Conservation (phyloP, 1,284 basidiomycete species). For the Naganishia cerealis region DNA sequence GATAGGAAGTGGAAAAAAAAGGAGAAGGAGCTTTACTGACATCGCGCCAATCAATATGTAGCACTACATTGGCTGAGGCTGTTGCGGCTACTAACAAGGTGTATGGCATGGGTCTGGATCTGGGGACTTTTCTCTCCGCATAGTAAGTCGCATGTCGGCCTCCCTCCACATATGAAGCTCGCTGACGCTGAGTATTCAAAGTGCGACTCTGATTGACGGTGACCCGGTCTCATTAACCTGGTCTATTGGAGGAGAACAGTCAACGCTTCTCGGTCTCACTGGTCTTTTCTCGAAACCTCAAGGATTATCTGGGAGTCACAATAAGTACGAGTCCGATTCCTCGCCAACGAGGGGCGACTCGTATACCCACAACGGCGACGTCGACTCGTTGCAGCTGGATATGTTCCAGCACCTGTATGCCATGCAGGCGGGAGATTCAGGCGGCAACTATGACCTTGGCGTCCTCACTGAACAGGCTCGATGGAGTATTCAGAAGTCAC, state of each 20-base stretch:
- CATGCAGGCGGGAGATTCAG: conserved; percentile 22
- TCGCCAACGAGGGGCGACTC: conserved; percentile 19
- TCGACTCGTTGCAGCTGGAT: conserved; percentile 8
- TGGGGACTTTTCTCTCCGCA: conserved; percentile 26
- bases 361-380: conserved; percentile 15
- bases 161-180: neutral
- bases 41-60: neutral
- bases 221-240: conserved; percentile 12
- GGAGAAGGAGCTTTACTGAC: neutral
- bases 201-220: conserved; percentile 28
- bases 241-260: conserved; percentile 28
- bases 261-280: conserved; percentile 9
- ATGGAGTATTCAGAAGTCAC: conserved; percentile 27
- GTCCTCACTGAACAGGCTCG: conserved; percentile 26
- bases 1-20: neutral
- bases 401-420: conserved; percentile 28
- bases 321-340: conserved; percentile 30
- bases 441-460: conserved; percentile 29
- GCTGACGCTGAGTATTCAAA: neutral
- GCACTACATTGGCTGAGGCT: conserved; percentile 13
- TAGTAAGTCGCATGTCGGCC: neutral
- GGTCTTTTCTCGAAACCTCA: conserved; percentile 19
- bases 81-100: conserved; percentile 23
- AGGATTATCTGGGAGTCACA: conserved; percentile 27
- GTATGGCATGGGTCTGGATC: conserved; percentile 26